phyloP scores from a whole-genome alignment of 352 stramenopile species.

The Pythium phragmitis region DNA sequence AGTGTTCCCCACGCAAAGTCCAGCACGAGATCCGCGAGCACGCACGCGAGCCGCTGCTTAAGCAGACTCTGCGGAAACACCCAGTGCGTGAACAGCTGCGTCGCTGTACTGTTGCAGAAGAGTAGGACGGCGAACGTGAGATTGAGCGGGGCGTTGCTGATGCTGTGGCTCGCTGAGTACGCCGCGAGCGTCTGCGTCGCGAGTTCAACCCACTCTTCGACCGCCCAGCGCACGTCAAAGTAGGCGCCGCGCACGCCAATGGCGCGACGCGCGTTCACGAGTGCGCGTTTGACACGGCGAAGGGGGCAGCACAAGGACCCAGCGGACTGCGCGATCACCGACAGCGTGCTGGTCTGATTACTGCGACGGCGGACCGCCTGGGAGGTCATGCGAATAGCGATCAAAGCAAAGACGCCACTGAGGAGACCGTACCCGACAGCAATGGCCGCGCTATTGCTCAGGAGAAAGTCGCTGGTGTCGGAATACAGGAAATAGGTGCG shows the following conservation, averaged over 20 bases:
- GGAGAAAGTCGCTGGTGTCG: constrained; percentile 5
- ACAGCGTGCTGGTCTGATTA: no score
- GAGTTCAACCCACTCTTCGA: constrained; percentile 10
- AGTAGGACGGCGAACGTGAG: constrained; percentile 13
- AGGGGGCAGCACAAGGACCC: not conserved
- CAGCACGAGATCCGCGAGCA: constrained; percentile 7
- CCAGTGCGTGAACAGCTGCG: not conserved
- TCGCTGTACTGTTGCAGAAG: constrained; percentile 13
- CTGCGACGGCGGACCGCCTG: not conserved
- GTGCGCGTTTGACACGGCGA: not conserved
- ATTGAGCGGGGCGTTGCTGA: constrained; percentile 20
- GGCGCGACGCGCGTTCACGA: not conserved
- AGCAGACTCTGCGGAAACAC: not conserved
- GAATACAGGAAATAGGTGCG: constrained; percentile 3
- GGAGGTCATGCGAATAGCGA: constrained; percentile 1
- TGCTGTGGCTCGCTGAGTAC: constrained; percentile 8
- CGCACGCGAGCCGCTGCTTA: constrained; percentile 5
- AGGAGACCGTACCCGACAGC: constrained; percentile 1
- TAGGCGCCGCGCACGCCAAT: constrained; percentile 20
- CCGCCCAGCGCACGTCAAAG: constrained; percentile 13
- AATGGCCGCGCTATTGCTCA: not conserved
- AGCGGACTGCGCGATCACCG: no score
- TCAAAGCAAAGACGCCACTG: not conserved
- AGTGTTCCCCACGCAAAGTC: constrained; percentile 20
- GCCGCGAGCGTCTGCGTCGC: constrained; percentile 6